These are phyloP conservation scores for Boletus patriciae DNA, from an alignment of 768 basidiomycete genomes.

Conservation along the genomic window DNA sequence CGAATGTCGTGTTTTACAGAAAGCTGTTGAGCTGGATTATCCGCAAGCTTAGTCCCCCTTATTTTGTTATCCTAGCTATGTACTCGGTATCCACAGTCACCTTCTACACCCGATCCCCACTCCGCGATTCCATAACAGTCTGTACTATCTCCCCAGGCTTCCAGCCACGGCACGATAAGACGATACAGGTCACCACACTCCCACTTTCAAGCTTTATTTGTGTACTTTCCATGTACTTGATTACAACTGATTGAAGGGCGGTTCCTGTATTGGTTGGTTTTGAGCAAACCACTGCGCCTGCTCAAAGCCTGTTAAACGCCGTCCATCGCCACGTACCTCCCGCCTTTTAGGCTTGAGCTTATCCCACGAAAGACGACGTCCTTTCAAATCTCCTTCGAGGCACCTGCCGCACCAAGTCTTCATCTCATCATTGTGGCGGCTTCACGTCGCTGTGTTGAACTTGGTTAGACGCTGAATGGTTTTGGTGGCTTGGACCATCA, in stretches of 20 bases:
- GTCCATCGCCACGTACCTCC: no score
- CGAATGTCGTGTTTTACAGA: neutral
- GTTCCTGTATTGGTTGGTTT: no score
- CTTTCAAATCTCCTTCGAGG: neutral
- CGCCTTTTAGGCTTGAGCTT: neutral
- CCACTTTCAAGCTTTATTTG: no score
- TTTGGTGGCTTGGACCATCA: neutral
- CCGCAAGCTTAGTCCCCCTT: neutral
- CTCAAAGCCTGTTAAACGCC: neutral
- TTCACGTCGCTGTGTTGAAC: neutral
- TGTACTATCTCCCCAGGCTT: no score
- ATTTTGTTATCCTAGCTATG: neutral
- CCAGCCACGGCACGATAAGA: no score
- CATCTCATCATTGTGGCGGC: neutral
- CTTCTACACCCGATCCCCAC: neutral
- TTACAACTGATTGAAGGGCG: no score
- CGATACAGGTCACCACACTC: no score
- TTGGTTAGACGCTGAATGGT: neutral
- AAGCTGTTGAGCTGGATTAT: conserved; percentile 1
- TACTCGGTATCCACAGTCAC: no score
- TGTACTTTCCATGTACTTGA: no score
- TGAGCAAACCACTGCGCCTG: no score
- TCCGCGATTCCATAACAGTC: no score
- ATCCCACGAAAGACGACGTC: neutral
- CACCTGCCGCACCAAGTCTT: neutral